Percentiles rank a stretch among this genome's conserved stretches.
These are phyloP conservation scores for Microcera coccophila DNA, from an alignment of 2,329 filamentous ascomycete species.

Conservation along the genomic window DNA sequence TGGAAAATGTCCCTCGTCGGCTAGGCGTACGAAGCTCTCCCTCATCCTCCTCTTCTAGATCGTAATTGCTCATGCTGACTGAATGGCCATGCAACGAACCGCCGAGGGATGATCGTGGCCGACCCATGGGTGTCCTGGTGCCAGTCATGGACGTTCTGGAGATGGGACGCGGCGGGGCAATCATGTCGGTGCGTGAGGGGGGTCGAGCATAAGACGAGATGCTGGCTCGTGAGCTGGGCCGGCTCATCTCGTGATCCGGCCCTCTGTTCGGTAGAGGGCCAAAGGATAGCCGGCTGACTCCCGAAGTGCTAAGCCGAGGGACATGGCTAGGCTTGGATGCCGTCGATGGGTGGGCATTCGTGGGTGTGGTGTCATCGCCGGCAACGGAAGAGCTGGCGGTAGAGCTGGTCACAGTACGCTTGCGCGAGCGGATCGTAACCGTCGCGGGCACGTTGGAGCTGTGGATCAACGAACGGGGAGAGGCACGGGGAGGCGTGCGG, in stretches of 20 bases:
- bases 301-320: slow-evolving; percentile 57
- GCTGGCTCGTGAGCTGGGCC: slow-evolving; percentile 72
- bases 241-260: slow-evolving; percentile 44
- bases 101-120: slow-evolving; percentile 68
- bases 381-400: slow-evolving; percentile 43
- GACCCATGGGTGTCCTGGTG: slow-evolving; percentile 61
- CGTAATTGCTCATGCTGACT: slow-evolving; percentile 54
- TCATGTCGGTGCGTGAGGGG: slow-evolving; percentile 52
- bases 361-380: slow-evolving; percentile 51
- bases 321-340: slow-evolving; percentile 47
- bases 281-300: slow-evolving; percentile 61
- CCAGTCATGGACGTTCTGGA: slow-evolving; percentile 61
- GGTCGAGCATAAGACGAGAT: slow-evolving; percentile 53
- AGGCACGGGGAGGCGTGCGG: slow-evolving; percentile 72
- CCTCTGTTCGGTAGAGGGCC: slow-evolving; percentile 57
- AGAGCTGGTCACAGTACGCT: slow-evolving; percentile 61
- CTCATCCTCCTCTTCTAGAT: slow-evolving; percentile 44
- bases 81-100: slow-evolving; percentile 59
- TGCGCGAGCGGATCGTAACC: slow-evolving; percentile 64
- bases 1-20: slow-evolving; percentile 51
- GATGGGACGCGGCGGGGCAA: slow-evolving; percentile 50
- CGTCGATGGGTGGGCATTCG: slow-evolving; percentile 36
- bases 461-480: slow-evolving; percentile 57
- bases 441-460: slow-evolving; percentile 48
- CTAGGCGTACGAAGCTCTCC: slow-evolving; percentile 49